phyloP scores from a whole-genome alignment of 2,329 filamentous ascomycete species.

The Calonectria naviculata region DNA sequence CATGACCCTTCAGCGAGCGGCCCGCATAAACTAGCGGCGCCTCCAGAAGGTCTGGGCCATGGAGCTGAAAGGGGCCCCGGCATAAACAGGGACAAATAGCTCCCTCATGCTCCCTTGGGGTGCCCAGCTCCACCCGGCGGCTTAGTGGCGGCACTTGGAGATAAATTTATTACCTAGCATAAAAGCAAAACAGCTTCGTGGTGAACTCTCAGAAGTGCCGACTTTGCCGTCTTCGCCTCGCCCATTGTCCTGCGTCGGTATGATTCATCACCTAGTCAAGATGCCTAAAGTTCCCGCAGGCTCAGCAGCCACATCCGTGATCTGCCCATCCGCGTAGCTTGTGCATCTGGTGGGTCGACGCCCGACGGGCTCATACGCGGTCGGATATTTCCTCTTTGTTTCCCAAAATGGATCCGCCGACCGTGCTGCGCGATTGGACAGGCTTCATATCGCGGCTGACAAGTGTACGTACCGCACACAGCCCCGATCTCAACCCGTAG shows the following conservation, averaged over 20 bases:
- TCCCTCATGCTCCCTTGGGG: background rate
- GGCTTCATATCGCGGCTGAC: background rate
- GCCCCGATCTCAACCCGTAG: background rate
- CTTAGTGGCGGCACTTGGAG: background rate
- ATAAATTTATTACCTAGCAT: background rate
- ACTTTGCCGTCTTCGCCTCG: background rate
- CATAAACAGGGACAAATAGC: background rate
- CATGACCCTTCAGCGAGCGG: background rate
- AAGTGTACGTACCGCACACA: background rate
- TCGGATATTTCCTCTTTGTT: background rate
- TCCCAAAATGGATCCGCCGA: background rate
- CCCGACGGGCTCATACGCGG: background rate
- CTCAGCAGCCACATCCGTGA: background rate
- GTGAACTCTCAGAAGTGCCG: background rate
- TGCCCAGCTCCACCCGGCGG: background rate
- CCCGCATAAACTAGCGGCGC: constrained; percentile 8
- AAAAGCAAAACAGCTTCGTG: background rate
- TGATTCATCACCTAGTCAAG: too few relatives aligned
- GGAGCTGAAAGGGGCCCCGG: background rate
- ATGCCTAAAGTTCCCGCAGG: background rate
- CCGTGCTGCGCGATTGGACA: background rate
- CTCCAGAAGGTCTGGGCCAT: background rate
- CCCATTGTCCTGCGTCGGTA: background rate
- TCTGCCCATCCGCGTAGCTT: background rate
- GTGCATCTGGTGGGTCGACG: background rate